Percentiles rank a stretch among this genome's conserved stretches.
These are phyloP conservation scores for Sordariomycetes sp. DNA, from an alignment of 2,329 filamentous ascomycete genomes.

Conservation along the genomic window DNA sequence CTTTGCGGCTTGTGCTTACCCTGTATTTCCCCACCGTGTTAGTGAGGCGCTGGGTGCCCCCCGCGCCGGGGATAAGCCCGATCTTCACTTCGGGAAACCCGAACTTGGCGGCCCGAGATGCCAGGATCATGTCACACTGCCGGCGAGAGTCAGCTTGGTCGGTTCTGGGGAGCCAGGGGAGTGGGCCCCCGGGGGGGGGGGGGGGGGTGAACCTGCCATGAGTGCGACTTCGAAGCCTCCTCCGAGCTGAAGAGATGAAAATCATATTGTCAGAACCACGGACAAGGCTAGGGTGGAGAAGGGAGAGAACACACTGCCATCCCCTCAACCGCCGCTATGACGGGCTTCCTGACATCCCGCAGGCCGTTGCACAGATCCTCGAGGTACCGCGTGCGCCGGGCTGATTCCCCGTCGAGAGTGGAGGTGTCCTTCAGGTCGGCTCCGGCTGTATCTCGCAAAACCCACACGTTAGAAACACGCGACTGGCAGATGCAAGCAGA, in stretches of 20 bases:
- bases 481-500: no score
- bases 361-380: conserved; percentile 25
- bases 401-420: conserved; percentile 16
- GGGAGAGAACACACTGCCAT: conserved; percentile 26
- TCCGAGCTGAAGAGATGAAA: conserved; percentile 21
- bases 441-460: conserved; percentile 14
- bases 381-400: conserved; percentile 19
- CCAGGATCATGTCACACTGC: conserved; percentile 24
- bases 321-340: conserved; percentile 35
- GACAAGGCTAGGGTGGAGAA: neutral
- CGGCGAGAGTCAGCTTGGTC: neutral
- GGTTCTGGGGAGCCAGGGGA: neutral
- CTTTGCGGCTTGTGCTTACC: no score
- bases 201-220: conserved; percentile 19
- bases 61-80: conserved; percentile 25
- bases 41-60: conserved; percentile 25
- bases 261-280: neutral
- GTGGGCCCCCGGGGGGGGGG: no score
- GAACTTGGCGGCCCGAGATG: conserved; percentile 20
- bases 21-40: conserved; percentile 25
- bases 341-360: conserved; percentile 24
- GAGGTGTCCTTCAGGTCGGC: conserved; percentile 22
- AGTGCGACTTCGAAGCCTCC: conserved; percentile 36
- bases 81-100: conserved; percentile 24
- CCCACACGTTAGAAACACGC: neutral